Conservation (phyloP, 2,329 filamentous ascomycete genomes). For the Trichoderma oligosporum region DNA sequence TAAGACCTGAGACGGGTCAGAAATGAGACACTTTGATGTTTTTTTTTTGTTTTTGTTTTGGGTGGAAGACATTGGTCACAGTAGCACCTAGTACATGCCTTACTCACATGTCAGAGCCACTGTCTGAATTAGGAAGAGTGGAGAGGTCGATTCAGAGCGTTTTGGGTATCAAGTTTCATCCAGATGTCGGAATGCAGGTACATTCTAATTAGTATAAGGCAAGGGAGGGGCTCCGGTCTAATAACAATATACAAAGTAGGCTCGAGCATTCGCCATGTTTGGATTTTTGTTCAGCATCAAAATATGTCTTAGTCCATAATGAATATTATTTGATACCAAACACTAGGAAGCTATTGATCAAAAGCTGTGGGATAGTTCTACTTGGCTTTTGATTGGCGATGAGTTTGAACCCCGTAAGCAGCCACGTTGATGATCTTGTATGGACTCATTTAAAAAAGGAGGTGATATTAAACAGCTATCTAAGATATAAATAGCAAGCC, state of each 20-base stretch:
- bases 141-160: not conserved
- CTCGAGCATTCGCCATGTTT: not conserved
- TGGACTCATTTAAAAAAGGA: constrained; percentile 8
- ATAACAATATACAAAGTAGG: not conserved
- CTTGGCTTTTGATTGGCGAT: constrained; percentile 11
- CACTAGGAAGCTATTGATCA: constrained; percentile 4
- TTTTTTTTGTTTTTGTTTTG: not conserved
- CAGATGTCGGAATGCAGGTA: constrained; percentile 2
- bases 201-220: not conserved
- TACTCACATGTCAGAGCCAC: not conserved
- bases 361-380: not conserved
- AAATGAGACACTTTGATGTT: not conserved
- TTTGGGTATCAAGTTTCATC: constrained; percentile 10
- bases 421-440: constrained; percentile 15
- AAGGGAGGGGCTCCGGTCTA: no score
- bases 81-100: not conserved
- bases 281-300: not conserved
- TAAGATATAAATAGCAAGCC: constrained; percentile 15
- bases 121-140: not conserved
- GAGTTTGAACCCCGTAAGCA: constrained; percentile 5
- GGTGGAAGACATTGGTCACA: not conserved
- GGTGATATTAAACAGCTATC: constrained; percentile 7
- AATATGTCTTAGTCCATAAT: not conserved
- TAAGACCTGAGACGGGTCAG: constrained; percentile 6
- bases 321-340: not conserved